Percentiles rank a stretch among this genome's conserved stretches.
These are phyloP conservation scores for Chaetomium cochliodes DNA, from an alignment of 495 filamentous ascomycete species.

Conservation along the genomic window DNA sequence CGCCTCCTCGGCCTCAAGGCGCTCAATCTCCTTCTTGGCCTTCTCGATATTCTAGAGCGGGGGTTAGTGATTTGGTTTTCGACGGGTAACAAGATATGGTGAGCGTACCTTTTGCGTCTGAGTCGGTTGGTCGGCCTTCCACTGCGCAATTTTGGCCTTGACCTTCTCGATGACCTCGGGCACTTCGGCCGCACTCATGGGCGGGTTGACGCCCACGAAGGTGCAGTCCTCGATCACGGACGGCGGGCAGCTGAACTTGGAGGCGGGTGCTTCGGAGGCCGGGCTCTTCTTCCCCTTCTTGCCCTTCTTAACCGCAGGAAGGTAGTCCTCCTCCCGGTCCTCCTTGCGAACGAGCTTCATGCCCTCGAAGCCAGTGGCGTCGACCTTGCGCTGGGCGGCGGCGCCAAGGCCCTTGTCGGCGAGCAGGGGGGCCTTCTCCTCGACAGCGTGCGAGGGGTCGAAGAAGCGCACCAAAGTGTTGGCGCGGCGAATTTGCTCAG, in stretches of 20 bases:
- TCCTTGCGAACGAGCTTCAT: slow-evolving; percentile 75
- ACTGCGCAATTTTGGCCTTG: slow-evolving; percentile 84
- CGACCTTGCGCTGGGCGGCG: slow-evolving; percentile 75
- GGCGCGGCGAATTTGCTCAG: slow-evolving; percentile 84
- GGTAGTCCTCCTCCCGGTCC: slow-evolving; percentile 83
- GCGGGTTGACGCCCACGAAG: slow-evolving; percentile 79
- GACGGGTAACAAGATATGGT: not conserved
- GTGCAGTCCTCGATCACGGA: slow-evolving; percentile 87
- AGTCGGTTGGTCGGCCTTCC: slow-evolving; percentile 85
- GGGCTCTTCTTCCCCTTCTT: slow-evolving; percentile 75
- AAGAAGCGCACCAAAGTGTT: slow-evolving; percentile 86
- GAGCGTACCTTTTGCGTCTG: slow-evolving; percentile 86
- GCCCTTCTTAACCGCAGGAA: slow-evolving; percentile 83
- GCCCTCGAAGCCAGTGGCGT: slow-evolving; percentile 74
- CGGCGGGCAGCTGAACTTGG: slow-evolving; percentile 82
- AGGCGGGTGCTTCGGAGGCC: slow-evolving; percentile 36
- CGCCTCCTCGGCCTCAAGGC: slow-evolving; percentile 56
- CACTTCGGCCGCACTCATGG: slow-evolving; percentile 79
- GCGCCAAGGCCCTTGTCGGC: slow-evolving; percentile 63
- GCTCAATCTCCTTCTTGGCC: slow-evolving; percentile 62
- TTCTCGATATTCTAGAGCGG: slow-evolving; percentile 75
- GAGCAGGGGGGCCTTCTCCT: slow-evolving; percentile 64
- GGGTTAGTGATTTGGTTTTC: slow-evolving; percentile 6
- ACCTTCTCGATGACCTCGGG: slow-evolving; percentile 78
- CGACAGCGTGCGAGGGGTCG: slow-evolving; percentile 65